Base-by-base conservation (phyloP, 345 rosid genomes). In the Eutrema heterophyllum region DNA sequence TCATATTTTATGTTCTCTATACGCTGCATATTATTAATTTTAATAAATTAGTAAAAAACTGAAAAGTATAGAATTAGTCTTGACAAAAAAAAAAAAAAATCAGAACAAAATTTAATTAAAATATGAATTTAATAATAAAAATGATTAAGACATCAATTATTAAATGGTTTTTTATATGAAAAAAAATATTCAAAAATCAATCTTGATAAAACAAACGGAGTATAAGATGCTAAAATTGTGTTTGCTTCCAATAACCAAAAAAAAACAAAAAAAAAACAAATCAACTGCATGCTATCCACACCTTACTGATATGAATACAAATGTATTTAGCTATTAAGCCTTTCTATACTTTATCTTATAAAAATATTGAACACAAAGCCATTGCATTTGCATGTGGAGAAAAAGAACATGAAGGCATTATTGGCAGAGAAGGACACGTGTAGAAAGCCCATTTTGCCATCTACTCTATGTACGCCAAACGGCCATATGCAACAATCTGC, bases 331-430 rank as follows among this genome's bases (percentile, higher is more conserved):
- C 44, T 58, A 58, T 21, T 18, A 35, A 35, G 14, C 43, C n/a
- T 57, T 36, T 18, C 29, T 7, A 57, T 9, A 59, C 27, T 7
- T 36, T 36, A 4, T n/a, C 38, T 41, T 41, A 0, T 9, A 9
- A 30, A 44, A 18, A 10, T 1, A 33, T 18, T 33, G 7, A 69
- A 40, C 13, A 15, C n/a, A 62, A 40, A 60, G 60, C 67, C 78
- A 49, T 74, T 38, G 51, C 50, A 27, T 43, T 46, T 61, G 75
- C 79, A 76, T 70, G 70, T 69, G 67, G 49, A 21, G 48, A 29
- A 13, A 7, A 26, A 66, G 51, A 69, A 55, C 35, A 76, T 62
- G 57, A 38, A 55, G 68, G 27, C 11, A 56, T 14, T 33, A 36
- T 13, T 35, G 36, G 33, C 36, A 75, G 73, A 59, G 10, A 43